phyloP scores from a whole-genome alignment of 176 grass and related monocot species.

The Neostapfia colusana region DNA sequence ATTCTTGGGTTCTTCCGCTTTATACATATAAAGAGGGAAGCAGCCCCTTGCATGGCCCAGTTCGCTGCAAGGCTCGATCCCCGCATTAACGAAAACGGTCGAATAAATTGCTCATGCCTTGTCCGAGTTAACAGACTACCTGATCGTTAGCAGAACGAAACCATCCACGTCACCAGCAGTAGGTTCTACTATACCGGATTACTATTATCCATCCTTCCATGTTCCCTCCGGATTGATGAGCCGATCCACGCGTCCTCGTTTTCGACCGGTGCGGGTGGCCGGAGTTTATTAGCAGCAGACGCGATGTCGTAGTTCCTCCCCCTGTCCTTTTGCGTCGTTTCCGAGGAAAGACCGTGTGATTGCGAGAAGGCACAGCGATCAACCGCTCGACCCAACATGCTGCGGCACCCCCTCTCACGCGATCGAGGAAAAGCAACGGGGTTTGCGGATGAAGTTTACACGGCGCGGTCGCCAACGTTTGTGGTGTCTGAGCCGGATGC shows the following conservation, averaged over 20 bases:
- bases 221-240: background rate
- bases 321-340: conserved; percentile 1
- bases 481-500: background rate
- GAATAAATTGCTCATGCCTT: conserved; percentile 13
- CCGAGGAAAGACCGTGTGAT: conserved; percentile 10
- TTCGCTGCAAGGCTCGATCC: background rate
- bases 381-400: background rate
- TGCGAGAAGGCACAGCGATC: background rate
- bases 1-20: conserved; percentile 10
- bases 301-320: background rate
- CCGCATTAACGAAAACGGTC: conserved; percentile 5
- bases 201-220: background rate
- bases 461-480: conserved; percentile 15
- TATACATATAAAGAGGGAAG: conserved; percentile 17
- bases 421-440: conserved; percentile 11
- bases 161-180: background rate
- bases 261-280: background rate
- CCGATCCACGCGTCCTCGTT: background rate
- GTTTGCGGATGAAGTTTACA: conserved; percentile 12
- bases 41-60: conserved; percentile 5
- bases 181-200: background rate
- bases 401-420: background rate
- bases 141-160: background rate
- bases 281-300: background rate
- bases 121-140: conserved; percentile 8